Evolutionary conservation across 768 basidiomycete genomes (phyloP), one percentile per base, ranked within the genome.

Genomic region (Sutorius australiensis): DNA sequence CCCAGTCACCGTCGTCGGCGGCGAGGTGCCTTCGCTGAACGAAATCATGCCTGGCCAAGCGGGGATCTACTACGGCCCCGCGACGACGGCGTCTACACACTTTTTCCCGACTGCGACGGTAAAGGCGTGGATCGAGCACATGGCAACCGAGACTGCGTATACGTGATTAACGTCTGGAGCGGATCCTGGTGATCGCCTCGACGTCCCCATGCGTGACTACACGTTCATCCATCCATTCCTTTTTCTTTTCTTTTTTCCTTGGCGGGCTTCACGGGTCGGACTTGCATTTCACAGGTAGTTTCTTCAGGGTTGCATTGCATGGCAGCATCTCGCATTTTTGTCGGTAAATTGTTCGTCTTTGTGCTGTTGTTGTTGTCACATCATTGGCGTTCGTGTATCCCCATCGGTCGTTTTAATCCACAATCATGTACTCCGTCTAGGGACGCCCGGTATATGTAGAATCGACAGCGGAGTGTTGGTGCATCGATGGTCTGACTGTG

Each of bases 61-160:
- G 28, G 82, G 75, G 12, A 80, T 89, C 30, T 79, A 75, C 49
- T 79, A 81, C 46, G 83, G 83, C 3, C 73, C 75, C 0, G 71
- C 73, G 1, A 72, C 76, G 13, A 77, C 77, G 10, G 72, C 69
- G 36, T 82, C 79, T 19, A 82, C 80, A 11, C 81, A 78, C 59
- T 68, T 78, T 16, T 82, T 77, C 60, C 82, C 84, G 10, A 64
- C 73, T 0, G 77, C 77, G 0, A 86, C 83, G 3, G 74, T 79
- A 42, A 74, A 73, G 6, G 81, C 82, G 0, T 86, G 84, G 84
- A 60, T 75, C 30, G 65, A 71, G 4, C 83, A 78, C 57, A 73
- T 81, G 17, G 66, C 62, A 19, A 77, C 79, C 1, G 74, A 72
- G 31, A 70, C 74, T 17, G 11, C 14, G 9, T 12, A 41, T 1